phyloP scores from a whole-genome alignment of 306 rosid species.

The Trifolium fragiferum region DNA sequence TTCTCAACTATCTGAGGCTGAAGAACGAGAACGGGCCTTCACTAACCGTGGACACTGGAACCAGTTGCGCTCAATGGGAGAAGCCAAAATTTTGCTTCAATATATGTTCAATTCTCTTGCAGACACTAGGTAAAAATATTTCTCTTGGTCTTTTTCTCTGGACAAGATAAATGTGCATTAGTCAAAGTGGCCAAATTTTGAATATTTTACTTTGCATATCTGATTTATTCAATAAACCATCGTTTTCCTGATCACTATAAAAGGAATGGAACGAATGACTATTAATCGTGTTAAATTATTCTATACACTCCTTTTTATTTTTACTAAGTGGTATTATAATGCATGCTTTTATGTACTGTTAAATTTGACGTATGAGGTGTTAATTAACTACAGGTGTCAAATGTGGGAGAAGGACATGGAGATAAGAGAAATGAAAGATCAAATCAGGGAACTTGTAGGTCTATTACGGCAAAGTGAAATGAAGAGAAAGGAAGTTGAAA shows the following conservation, averaged over 20 bases:
- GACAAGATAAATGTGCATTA: background rate
- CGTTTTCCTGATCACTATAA: no score
- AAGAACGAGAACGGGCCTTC: slow-evolving; percentile 91
- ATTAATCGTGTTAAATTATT: no score
- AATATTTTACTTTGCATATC: background rate
- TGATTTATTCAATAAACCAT: background rate
- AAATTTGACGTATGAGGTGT: slow-evolving; percentile 36
- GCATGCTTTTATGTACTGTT: background rate
- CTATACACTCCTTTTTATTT: no score
- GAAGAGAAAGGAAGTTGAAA: slow-evolving; percentile 87
- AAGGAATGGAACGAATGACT: no score
- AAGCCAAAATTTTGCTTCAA: slow-evolving; percentile 91
- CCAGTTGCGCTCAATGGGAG: slow-evolving; percentile 97
- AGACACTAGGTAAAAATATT: slow-evolving; percentile 69
- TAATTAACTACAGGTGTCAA: slow-evolving; percentile 72
- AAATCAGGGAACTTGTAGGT: slow-evolving; percentile 91
- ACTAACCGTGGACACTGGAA: slow-evolving; percentile 93
- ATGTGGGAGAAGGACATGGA: slow-evolving; percentile 91
- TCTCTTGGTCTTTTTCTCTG: background rate
- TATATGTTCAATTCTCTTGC: slow-evolving; percentile 89
- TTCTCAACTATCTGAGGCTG: slow-evolving; percentile 98
- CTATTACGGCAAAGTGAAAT: slow-evolving; percentile 90
- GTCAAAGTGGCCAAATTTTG: background rate
- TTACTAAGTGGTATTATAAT: no score
- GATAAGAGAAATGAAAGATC: slow-evolving; percentile 91